phyloP scores from a whole-genome alignment of 768 basidiomycete genomes.

The Russula griseocarnosa region DNA sequence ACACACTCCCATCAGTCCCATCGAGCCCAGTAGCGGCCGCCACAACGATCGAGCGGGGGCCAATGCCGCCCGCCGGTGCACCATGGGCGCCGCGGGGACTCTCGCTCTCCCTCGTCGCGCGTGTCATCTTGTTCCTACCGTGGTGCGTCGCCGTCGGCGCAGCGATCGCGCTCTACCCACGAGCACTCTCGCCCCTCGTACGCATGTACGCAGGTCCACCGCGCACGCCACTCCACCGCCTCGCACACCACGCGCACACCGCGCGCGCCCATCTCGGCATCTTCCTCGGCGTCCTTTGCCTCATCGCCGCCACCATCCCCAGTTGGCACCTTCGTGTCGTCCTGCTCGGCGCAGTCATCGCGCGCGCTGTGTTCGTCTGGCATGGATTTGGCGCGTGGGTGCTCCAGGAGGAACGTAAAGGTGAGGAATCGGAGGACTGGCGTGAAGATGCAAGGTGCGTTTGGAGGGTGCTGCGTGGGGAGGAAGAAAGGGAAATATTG shows the following conservation, averaged over 20 bases:
- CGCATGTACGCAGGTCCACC: constrained; percentile 9
- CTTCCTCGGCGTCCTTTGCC: constrained; percentile 12
- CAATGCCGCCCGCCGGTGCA: constrained; percentile 2
- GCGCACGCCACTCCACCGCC: constrained; percentile 22
- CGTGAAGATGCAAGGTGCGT: constrained; percentile 22
- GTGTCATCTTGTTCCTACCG: constrained; percentile 22
- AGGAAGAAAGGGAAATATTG: constrained; percentile 20
- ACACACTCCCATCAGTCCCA: constrained; percentile 6
- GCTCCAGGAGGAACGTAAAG: neutral
- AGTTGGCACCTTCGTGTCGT: neutral
- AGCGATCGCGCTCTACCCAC: constrained; percentile 16
- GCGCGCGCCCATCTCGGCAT: constrained; percentile 24
- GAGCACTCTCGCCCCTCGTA: constrained; percentile 12
- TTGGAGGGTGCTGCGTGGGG: constrained; percentile 23
- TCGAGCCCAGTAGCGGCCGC: neutral
- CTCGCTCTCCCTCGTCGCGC: constrained; percentile 3
- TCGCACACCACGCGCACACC: constrained; percentile 27
- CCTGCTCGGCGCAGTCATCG: constrained; percentile 1
- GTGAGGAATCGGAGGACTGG: constrained; percentile 11
- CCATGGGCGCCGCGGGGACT: constrained; percentile 2
- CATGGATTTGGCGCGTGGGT: neutral
- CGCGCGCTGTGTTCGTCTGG: constrained; percentile 15
- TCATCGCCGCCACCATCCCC: neutral
- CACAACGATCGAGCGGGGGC: neutral
- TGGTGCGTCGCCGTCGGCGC: constrained; percentile 27